Evolutionary conservation across 352 stramenopile genomes (phyloP), one percentile per base, ranked within the genome.

Genomic region (Globisporangium middletonii): DNA sequence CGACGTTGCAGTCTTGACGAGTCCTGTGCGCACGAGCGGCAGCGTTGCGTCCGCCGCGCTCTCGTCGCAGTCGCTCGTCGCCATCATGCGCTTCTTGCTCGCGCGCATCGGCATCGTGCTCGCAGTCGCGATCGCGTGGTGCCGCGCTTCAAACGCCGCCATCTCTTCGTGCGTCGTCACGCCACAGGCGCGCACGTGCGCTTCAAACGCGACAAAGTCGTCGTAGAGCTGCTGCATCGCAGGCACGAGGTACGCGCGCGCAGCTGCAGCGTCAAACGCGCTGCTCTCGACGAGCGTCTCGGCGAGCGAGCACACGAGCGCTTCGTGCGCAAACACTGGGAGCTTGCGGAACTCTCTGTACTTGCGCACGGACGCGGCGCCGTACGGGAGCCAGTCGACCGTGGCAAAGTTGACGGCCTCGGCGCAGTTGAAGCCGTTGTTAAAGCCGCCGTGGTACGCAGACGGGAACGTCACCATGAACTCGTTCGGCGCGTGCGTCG

Each of bases 401-500:
- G 87, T 94, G 2, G 89, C 89, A 63, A 97, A 97, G 56, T 97
- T 97, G 3, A 96, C 88, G 5, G 89, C 89, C 59, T 97, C 89
- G 2, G 85, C 89, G 50, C 88, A 89, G 51, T 97, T 98, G 50
- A 98, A 98, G 8, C 97, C 97, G 47, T 98, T 92, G 69, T 96
- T 99, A 60, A 99, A 99, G 11, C 97, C 97, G 42, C 84, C 88
- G 66, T 99, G 97, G 64, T 99, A 99, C 0, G 97, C 87, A 4
- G 94, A 96, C 48, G 97, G 97, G 63, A 99, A 99, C 0, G 97
- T 99, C 16, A 99, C 92, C 33, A 99, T 92, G 69, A 98, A 99
- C 68, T 99, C 93, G 56, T 98, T 98, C 6, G 95, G 76, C n/a
- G 95, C 60, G 63, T 99, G 97, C 11, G 92, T 87, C 1, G 97